Evolutionary conservation across 805 yeast species (phyloP).

Genomic region (Nakazawaea populi): DNA sequence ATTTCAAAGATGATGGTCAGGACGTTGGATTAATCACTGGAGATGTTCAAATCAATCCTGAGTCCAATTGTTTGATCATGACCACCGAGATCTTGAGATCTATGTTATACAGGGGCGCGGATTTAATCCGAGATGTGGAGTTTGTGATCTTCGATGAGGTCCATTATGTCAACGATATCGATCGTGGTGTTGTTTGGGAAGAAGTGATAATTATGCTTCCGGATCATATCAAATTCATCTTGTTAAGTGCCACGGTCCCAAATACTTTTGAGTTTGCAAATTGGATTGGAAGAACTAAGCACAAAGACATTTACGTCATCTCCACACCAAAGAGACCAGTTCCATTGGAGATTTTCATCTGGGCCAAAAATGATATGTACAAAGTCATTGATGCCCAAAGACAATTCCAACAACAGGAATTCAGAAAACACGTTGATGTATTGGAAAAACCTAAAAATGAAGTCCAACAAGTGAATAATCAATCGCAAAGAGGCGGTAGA

Average conservation of each 20-base stretch:
- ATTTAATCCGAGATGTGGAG: constrained; percentile 92
- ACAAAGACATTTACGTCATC: constrained; percentile 91
- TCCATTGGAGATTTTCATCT: constrained; percentile 80
- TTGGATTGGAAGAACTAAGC: constrained; percentile 98
- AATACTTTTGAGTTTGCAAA: constrained; percentile 96
- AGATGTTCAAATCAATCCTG: constrained; percentile 96
- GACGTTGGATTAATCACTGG: constrained; percentile 95
- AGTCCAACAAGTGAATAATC: constrained; percentile 31
- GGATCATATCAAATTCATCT: constrained; percentile 87
- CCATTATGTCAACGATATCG: constrained; percentile 94
- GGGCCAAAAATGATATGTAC: constrained; percentile 71
- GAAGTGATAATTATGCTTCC: constrained; percentile 98
- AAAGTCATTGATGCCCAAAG: constrained; percentile 74
- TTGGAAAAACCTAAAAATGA: constrained; percentile 38
- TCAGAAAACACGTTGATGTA: constrained; percentile 50
- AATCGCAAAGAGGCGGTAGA: constrained; percentile 34
- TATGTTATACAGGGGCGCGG: constrained; percentile 96
- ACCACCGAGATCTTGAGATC: constrained; percentile 94
- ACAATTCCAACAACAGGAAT: constrained; percentile 60
- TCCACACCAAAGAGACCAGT: constrained; percentile 97
- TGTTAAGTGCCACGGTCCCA: constrained; percentile 97
- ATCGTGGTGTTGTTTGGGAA: constrained; percentile 99
- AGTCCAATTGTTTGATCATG: constrained; percentile 94
- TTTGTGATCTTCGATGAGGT: constrained; percentile 98
- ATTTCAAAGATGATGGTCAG: constrained; percentile 72